Base-by-base conservation (phyloP, 352 stramenopile species). In the Phytophthora pinifolia region DNA sequence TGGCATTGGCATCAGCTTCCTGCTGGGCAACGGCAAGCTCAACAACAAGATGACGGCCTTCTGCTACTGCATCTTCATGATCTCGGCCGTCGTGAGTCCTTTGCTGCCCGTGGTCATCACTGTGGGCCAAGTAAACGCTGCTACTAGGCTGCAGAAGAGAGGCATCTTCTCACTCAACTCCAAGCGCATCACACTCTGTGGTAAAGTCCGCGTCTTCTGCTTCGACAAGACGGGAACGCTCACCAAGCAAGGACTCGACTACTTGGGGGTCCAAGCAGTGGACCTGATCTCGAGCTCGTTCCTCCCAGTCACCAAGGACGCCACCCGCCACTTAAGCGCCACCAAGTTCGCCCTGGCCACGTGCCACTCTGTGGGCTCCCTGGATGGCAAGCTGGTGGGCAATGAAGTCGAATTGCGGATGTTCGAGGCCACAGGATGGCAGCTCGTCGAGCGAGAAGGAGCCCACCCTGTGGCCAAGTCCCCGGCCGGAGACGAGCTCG, bases 211-310 rank as follows among this genome's bases (percentile, higher is more conserved):
- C 9, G 69, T 86, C 5, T 85, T 83, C 27, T 90, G 81, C 53
- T 95, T 96, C 59, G 86, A 96, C 59, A 96, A 96, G 46, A 96
- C 86, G 0, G 86, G 86, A 5, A 96, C 84, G 5, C 67, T 96
- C 4, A 96, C 86, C 6, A 86, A 93, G 38, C 70, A 94, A 59
- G 86, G 86, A 1, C 52, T 96, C 7, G 72, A 92, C 35, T 94
- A 89, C 32, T 72, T 57, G 46, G 77, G 64, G 0, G 39, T 70
- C 4, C 60, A 70, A 30, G 33, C 62, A 6, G 51, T 74, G 17
- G 42, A 61, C 32, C 34, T 27, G 15, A 65, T 35, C 6, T 48
- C 45, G 0, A 47, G 44, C 33, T 53, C 38, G 0, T 68, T 58
- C 18, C n/a, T 65, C 30, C 25, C 56, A 2, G 39, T 74, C 30